Evolutionary conservation across 768 basidiomycete genomes (phyloP), one percentile per base, ranked within the genome.

Genomic region (Leucocoprinus birnbaumii): DNA sequence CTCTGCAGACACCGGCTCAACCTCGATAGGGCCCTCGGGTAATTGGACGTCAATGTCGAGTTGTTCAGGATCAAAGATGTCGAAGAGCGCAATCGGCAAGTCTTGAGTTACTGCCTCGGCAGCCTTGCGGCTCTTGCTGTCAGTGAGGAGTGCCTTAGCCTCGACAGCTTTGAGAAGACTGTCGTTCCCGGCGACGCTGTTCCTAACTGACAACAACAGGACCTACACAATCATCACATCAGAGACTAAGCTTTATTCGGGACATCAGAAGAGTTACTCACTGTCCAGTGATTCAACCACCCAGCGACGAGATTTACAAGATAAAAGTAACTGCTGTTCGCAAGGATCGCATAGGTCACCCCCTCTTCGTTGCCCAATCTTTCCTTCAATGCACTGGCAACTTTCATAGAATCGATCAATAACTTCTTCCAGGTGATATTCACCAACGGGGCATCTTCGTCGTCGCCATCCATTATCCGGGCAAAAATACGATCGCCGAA

Each of bases 351-450:
- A 21, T 53, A 43, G 8, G 51, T 53, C 8, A 44, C 14, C 14
- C 41, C 19, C 11, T 37, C 31, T 16, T 40, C 31, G 42, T 24
- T 19, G 21, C 24, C 19, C 9, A 53, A 19, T 35, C 40, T 26
- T 21, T 47, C 44, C 27, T 51, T 45, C 19, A 56, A 49, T 3
- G 21, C 14, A 11, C 27, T 24, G 13, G 51, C 48, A 11, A 58
- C 38, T 14, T 31, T 38, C 9, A 21, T 51, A 24, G 51, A 42
- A 18, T 58, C 56, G 3, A 27, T 52, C 19, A 58, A 38, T 19
- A 58, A 25, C 13, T 58, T 31, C 25, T n/a, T 41, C 56, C 56
- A 58, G 11, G 56, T 58, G 27, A 58, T 48, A 14, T 51, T 24
- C n/a, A 47, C 31, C 26, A 58, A n/a, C 9, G 48, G 48, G 8